phyloP scores from a whole-genome alignment of 2,329 filamentous ascomycete species.

The Knufia petricola region DNA sequence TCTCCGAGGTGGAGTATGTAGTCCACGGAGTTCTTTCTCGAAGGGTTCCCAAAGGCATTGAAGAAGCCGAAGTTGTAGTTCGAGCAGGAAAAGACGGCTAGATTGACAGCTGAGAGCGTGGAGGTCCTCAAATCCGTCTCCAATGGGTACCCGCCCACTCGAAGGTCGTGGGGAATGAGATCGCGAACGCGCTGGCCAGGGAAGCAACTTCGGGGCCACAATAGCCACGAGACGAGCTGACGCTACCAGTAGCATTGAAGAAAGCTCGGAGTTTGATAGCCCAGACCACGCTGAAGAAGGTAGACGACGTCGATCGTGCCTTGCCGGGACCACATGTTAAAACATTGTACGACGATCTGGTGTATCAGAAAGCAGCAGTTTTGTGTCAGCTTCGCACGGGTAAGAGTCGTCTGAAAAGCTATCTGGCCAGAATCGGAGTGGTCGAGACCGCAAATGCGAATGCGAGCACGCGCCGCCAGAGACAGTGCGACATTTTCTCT shows the following conservation, averaged over 20 bases:
- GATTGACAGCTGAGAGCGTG: too few relatives aligned
- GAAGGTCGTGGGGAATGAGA: too few relatives aligned
- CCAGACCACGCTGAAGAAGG: background rate
- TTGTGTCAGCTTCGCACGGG: constrained; percentile 7
- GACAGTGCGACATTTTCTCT: constrained; percentile 6
- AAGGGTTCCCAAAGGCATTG: constrained; percentile 47
- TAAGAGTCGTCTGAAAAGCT: constrained; percentile 2
- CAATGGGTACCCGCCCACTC: too few relatives aligned
- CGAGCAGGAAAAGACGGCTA: constrained; percentile 61
- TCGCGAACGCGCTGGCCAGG: background rate
- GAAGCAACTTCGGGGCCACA: background rate
- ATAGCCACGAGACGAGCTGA: background rate
- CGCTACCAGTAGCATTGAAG: background rate
- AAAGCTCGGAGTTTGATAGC: background rate
- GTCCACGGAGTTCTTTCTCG: constrained; percentile 48
- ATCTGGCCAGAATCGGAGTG: constrained; percentile 3
- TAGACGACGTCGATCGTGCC: background rate
- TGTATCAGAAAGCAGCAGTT: background rate
- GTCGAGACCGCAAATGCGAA: constrained; percentile 2
- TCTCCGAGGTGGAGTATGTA: constrained; percentile 50
- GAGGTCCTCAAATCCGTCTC: too few relatives aligned
- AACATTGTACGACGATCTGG: background rate
- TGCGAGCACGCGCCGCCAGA: constrained; percentile 5
- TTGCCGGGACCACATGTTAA: background rate
- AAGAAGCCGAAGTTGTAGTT: constrained; percentile 54